These are phyloP conservation scores for Diaporthe sp. DNA, from an alignment of 2,329 filamentous ascomycete genomes.

Conservation along the genomic window DNA sequence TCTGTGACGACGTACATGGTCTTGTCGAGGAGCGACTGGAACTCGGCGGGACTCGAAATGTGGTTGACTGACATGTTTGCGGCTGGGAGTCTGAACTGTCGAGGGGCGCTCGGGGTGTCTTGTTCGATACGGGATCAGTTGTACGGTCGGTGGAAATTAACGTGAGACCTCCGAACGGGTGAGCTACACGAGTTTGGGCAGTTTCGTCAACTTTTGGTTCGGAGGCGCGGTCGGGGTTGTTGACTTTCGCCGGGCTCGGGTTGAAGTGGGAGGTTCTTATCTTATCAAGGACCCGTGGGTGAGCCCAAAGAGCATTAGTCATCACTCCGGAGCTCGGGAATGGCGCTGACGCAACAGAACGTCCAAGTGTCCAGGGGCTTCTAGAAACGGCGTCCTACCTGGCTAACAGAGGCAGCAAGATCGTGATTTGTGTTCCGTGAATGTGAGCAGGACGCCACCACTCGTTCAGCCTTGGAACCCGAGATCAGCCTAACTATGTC, in stretches of 20 bases:
- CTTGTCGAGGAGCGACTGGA: slow-evolving; percentile 62
- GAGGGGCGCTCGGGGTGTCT: background rate
- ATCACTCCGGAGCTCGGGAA: background rate
- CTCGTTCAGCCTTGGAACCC: no score
- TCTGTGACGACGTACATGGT: slow-evolving; percentile 69
- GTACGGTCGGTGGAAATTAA: background rate
- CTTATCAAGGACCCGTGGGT: slow-evolving; percentile 30
- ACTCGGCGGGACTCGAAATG: slow-evolving; percentile 60
- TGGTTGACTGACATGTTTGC: slow-evolving; percentile 49
- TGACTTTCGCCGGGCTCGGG: background rate
- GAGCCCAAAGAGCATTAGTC: background rate
- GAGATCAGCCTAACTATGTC: no score
- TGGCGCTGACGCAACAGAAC: slow-evolving; percentile 1
- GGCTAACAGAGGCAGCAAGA: background rate
- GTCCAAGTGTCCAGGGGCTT: background rate
- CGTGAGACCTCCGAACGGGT: no score
- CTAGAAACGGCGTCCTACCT: background rate
- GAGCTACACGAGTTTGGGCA: background rate
- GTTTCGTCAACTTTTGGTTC: background rate
- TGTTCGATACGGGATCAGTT: no score
- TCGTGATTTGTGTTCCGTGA: background rate
- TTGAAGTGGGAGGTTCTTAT: slow-evolving; percentile 34
- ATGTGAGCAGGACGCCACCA: no score
- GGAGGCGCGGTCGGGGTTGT: background rate
- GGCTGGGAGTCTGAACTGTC: background rate